Conservation (phyloP, 1,284 basidiomycete genomes). For the Schizopora paradoxa region DNA sequence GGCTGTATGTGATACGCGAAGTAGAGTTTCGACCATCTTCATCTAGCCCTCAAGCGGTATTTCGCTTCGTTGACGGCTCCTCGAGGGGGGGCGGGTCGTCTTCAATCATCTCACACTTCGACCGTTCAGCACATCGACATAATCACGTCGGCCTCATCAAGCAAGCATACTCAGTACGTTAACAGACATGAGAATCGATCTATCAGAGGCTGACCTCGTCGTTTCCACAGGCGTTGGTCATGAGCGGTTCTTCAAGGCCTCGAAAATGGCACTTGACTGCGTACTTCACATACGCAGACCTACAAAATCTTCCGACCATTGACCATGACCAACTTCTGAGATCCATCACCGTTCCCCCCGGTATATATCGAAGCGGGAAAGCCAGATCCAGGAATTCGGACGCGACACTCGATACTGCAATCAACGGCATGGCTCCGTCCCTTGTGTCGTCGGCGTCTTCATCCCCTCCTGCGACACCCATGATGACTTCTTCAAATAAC, state of each 20-base stretch:
- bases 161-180: conserved; percentile 61
- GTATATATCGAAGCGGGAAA: conserved; percentile 58
- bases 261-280: conserved; percentile 61
- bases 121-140: conserved; percentile 46
- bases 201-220: conserved; percentile 55
- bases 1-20: conserved; percentile 2
- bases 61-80: conserved; percentile 54
- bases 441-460: conserved; percentile 23
- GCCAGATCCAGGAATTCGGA: conserved; percentile 42
- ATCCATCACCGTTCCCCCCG: conserved; percentile 46
- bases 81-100: conserved; percentile 43
- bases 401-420: conserved; percentile 12
- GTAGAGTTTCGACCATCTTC: background rate
- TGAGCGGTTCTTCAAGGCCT: no score
- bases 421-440: conserved; percentile 14
- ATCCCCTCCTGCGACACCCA: conserved; percentile 24
- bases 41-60: conserved; percentile 38
- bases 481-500: conserved; percentile 22
- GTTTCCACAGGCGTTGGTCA: conserved; percentile 39
- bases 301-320: conserved; percentile 51
- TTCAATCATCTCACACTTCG: conserved; percentile 53
- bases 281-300: conserved; percentile 59
- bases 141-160: conserved; percentile 54
- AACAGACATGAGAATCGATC: no score
- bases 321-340: conserved; percentile 49